phyloP scores from a whole-genome alignment of 2,329 filamentous ascomycete species.

The Fusarium abutilonis region DNA sequence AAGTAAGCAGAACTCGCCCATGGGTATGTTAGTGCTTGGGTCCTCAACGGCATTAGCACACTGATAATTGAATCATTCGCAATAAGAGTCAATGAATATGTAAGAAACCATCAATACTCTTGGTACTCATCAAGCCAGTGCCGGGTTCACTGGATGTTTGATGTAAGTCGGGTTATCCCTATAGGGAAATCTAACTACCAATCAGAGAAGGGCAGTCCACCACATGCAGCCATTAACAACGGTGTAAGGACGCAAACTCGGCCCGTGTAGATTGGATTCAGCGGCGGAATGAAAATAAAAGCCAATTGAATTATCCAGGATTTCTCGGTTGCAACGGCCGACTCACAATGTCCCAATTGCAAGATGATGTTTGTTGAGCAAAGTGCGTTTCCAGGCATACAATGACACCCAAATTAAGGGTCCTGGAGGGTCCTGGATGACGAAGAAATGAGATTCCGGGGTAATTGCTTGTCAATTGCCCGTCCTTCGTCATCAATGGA shows the following conservation, averaged over 20 bases:
- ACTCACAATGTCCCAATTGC: conserved; percentile 1
- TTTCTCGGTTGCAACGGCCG: conserved; percentile 15
- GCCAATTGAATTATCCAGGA: conserved; percentile 20
- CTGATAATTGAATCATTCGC: background rate
- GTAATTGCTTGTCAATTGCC: background rate
- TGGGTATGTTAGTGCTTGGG: background rate
- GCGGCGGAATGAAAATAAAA: background rate
- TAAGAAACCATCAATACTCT: accelerated
- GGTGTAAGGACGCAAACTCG: conserved; percentile 29
- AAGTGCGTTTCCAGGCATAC: background rate
- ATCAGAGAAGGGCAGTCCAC: conserved; percentile 33
- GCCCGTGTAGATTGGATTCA: conserved; percentile 10
- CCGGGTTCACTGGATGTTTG: conserved; percentile 12
- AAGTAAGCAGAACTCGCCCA: background rate
- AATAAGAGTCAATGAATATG: background rate
- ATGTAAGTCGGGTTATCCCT: conserved; percentile 28
- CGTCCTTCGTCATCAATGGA: background rate
- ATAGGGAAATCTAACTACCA: conserved; percentile 26
- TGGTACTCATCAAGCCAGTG: background rate
- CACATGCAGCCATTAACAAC: conserved; percentile 42
- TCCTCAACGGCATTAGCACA: no score
- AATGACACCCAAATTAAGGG: background rate
- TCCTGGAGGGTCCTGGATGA: background rate
- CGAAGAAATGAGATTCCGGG: background rate
- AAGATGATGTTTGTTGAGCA: background rate